These are phyloP conservation scores for Gentiana straminea DNA, from an alignment of 257 asterid genomes.

Conservation along the genomic window DNA sequence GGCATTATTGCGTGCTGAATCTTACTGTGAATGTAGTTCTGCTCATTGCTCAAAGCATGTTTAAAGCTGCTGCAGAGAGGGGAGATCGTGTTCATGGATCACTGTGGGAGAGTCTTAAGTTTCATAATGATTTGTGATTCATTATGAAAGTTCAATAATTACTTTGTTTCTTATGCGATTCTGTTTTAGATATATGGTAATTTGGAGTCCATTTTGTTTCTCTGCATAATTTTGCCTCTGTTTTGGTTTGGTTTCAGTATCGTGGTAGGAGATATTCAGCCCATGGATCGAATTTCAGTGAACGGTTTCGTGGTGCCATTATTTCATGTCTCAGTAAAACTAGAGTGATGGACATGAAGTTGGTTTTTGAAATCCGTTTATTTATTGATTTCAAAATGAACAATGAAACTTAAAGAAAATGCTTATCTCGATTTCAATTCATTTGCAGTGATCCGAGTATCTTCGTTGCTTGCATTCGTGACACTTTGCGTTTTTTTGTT, in stretches of 20 bases:
- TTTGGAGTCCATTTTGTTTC: too few relatives aligned
- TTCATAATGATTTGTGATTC: neutral
- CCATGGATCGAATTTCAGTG: too few relatives aligned
- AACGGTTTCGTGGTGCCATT: slow-evolving; percentile 6
- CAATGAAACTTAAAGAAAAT: too few relatives aligned
- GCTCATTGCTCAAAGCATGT: neutral
- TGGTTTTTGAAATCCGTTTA: neutral
- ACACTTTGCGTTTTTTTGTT: neutral
- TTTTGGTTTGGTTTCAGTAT: neutral
- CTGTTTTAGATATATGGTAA: too few relatives aligned
- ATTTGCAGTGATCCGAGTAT: neutral
- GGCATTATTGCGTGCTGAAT: neutral
- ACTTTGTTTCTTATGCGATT: neutral
- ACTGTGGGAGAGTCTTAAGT: neutral
- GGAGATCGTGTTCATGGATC: neutral
- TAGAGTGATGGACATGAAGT: too few relatives aligned
- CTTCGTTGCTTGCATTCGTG: neutral
- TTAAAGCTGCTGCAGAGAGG: neutral
- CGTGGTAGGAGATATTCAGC: neutral
- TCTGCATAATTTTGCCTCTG: neutral
- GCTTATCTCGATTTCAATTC: neutral
- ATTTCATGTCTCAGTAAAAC: neutral
- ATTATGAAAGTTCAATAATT: neutral
- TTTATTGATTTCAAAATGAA: too few relatives aligned
- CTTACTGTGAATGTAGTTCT: too few relatives aligned